These are phyloP conservation scores for Lodderomyces pseudojiufengensis DNA, from an alignment of 1,139 yeast species.

Conservation along the genomic window DNA sequence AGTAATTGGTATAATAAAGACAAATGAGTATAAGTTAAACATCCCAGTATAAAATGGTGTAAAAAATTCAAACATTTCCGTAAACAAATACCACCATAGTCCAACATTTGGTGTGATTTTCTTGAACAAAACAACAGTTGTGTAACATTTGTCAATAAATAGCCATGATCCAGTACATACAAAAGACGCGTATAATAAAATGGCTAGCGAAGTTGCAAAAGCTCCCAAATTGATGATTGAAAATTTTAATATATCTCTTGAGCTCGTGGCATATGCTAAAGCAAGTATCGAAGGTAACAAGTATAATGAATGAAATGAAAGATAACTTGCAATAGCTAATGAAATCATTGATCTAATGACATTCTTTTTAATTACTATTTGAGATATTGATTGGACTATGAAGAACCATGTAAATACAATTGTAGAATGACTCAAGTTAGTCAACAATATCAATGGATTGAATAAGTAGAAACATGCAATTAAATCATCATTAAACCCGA, in stretches of 20 bases:
- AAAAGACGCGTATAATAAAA: conserved; percentile 35
- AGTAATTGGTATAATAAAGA: conserved; percentile 72
- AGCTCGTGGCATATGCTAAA: conserved; percentile 17
- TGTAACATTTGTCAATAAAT: conserved; percentile 61
- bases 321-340: conserved; percentile 61
- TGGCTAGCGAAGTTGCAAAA: conserved; percentile 24
- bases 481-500: conserved; percentile 36
- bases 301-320: conserved; percentile 60
- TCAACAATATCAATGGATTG: conserved; percentile 73
- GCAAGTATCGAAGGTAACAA: conserved; percentile 54
- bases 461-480: conserved; percentile 65
- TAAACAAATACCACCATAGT: conserved; percentile 97
- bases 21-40: conserved; percentile 71
- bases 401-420: conserved; percentile 56
- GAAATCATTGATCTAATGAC: conserved; percentile 45
- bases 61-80: conserved; percentile 91
- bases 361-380: conserved; percentile 39
- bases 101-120: conserved; percentile 86
- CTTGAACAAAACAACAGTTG: conserved; percentile 54
- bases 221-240: conserved; percentile 24
- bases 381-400: conserved; percentile 48
- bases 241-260: conserved; percentile 12
- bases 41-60: conserved; percentile 78
- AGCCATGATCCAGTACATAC: conserved; percentile 33
- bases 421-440: conserved; percentile 70